Percentiles rank a stretch among this genome's conserved stretches.
These are phyloP conservation scores for Volvox carteri DNA, from an alignment of 163 green algal species.

Conservation along the genomic window DNA sequence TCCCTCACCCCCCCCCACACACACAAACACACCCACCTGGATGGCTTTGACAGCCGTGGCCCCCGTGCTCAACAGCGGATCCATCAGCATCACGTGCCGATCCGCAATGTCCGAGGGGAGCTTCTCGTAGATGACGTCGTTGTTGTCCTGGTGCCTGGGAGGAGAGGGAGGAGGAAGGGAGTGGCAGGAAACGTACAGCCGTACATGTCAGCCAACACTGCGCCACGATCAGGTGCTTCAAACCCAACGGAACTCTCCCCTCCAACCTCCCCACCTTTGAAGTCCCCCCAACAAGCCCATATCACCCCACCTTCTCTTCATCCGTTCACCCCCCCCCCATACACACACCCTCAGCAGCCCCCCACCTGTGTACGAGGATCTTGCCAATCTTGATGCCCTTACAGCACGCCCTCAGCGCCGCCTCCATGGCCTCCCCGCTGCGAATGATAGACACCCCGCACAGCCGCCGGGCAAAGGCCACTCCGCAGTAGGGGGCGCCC, in stretches of 20 bases:
- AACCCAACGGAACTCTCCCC: no score
- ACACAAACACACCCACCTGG: constrained; percentile 62
- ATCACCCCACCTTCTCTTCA: background rate
- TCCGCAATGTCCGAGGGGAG: constrained; percentile 94
- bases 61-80: constrained; percentile 95
- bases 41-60: constrained; percentile 83
- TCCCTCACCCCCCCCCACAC: background rate
- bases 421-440: constrained; percentile 97
- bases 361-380: constrained; percentile 76
- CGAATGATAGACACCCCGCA: constrained; percentile 98
- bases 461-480: constrained; percentile 93
- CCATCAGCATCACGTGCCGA: constrained; percentile 96
- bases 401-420: constrained; percentile 95
- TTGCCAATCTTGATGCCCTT: constrained; percentile 98
- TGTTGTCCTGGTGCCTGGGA: constrained; percentile 36
- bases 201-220: no score
- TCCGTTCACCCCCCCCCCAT: background rate
- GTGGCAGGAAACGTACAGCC: no score
- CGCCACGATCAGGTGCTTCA: no score
- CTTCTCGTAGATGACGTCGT: constrained; percentile 93
- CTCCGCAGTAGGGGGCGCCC: constrained; percentile 47
- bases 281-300: background rate
- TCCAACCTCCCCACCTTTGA: background rate
- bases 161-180: background rate
- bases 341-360: background rate